Evolutionary conservation across 805 yeast species (phyloP).

Genomic region (Kazachstania viticola): DNA sequence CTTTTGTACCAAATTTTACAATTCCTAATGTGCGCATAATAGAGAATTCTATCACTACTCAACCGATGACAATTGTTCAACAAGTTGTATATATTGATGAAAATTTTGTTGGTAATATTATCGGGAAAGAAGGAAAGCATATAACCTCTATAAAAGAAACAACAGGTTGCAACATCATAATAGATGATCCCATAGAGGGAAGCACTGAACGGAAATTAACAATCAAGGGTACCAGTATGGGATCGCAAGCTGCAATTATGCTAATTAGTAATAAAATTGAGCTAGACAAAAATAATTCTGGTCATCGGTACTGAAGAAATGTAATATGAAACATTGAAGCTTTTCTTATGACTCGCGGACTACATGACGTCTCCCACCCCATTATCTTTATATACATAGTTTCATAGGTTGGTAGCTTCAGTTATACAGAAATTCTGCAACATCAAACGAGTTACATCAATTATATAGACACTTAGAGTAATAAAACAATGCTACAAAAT

Average conservation of each 20-base stretch:
- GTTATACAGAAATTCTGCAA: too few species aligned
- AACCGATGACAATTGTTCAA: constrained; percentile 32
- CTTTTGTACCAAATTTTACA: constrained; percentile 16
- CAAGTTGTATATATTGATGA: constrained; percentile 71
- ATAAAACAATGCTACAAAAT: too few species aligned
- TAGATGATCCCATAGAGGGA: constrained; percentile 48
- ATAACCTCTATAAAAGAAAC: constrained; percentile 65
- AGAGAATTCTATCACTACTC: constrained; percentile 10
- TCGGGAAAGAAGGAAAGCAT: constrained; percentile 78
- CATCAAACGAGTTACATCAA: not conserved
- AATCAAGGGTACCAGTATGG: constrained; percentile 52
- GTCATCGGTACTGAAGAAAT: too few species aligned
- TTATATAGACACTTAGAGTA: too few species aligned
- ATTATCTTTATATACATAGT: too few species aligned
- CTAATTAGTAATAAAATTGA: constrained; percentile 63
- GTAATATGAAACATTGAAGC: too few species aligned
- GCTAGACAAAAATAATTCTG: constrained; percentile 42
- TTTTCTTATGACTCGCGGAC: too few species aligned
- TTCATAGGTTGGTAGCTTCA: too few species aligned
- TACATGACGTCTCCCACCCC: too few species aligned
- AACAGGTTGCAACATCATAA: constrained; percentile 65
- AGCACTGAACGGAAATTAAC: constrained; percentile 50
- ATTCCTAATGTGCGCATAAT: constrained; percentile 19
- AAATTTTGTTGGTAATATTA: constrained; percentile 69
- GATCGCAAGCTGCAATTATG: constrained; percentile 62